Percentiles rank a stretch among this genome's conserved stretches.
These are phyloP conservation scores for Penicillium sp. DNA, from an alignment of 2,329 filamentous ascomycete genomes.

Conservation along the genomic window DNA sequence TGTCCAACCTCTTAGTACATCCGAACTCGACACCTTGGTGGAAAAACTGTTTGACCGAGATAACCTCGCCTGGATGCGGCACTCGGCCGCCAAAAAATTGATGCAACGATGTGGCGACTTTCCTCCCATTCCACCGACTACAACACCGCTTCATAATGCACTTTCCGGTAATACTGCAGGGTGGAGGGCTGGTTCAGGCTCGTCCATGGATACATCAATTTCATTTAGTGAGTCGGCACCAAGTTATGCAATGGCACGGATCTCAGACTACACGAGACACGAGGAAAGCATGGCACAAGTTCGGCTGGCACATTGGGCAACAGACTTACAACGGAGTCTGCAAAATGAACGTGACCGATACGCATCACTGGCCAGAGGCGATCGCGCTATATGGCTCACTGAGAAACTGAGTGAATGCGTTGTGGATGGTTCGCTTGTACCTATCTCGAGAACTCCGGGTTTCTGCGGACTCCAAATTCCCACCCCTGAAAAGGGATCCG, in stretches of 20 bases:
- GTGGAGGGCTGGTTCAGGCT: constrained; percentile 21
- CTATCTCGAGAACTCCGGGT: constrained; percentile 45
- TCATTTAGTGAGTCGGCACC: constrained; percentile 34
- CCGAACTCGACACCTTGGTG: constrained; percentile 72
- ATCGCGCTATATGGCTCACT: constrained; percentile 69
- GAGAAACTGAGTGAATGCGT: constrained; percentile 67
- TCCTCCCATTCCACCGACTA: constrained; percentile 17
- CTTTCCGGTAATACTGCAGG: constrained; percentile 5
- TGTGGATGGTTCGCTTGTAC: constrained; percentile 63
- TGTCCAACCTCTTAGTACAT: constrained; percentile 73
- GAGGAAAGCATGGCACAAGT: constrained; percentile 66
- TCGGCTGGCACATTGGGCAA: constrained; percentile 78
- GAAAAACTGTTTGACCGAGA: constrained; percentile 73
- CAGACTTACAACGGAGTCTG: constrained; percentile 74
- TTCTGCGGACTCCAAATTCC: constrained; percentile 27
- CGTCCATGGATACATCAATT: constrained; percentile 27
- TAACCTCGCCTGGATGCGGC: constrained; percentile 76
- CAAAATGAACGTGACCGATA: constrained; percentile 71
- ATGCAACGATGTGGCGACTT: constrained; percentile 63
- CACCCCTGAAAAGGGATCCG: constrained; percentile 23
- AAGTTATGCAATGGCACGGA: constrained; percentile 62
- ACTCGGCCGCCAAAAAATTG: constrained; percentile 80
- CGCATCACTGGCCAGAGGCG: constrained; percentile 61
- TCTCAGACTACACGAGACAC: constrained; percentile 60
- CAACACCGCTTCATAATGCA: constrained; percentile 17